These are phyloP conservation scores for Corymbia citriodora DNA, from an alignment of 441 rosid species.

Conservation along the genomic window DNA sequence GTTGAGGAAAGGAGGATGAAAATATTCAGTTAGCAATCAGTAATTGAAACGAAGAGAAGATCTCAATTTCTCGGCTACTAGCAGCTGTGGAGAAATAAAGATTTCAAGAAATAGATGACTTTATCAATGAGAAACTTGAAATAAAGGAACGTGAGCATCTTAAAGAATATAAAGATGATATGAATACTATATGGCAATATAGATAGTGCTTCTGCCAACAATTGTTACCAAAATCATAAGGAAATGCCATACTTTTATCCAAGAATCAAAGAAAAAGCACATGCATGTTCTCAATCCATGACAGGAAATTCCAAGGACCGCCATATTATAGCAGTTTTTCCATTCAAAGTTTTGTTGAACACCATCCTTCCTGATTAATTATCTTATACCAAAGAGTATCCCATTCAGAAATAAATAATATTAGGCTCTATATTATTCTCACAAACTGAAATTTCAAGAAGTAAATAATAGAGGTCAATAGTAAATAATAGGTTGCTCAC, in stretches of 20 bases:
- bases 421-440: neutral
- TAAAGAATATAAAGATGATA: neutral
- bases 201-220: neutral
- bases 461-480: neutral
- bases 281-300: too few relatives aligned
- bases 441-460: neutral
- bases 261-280: neutral
- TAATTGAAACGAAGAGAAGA: neutral
- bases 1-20: neutral
- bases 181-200: neutral
- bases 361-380: too few relatives aligned
- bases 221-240: neutral
- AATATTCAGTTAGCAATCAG: neutral
- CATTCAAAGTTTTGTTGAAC: too few relatives aligned
- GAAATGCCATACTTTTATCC: neutral
- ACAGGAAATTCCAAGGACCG: too few relatives aligned
- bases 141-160: neutral
- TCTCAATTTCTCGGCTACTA: neutral
- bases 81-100: neutral
- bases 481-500: slow-evolving; percentile 32
- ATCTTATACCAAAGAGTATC: too few relatives aligned
- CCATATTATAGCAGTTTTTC: too few relatives aligned
- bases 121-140: neutral
- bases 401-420: too few relatives aligned
- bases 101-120: neutral